Base-by-base conservation (phyloP, 1,284 basidiomycete genomes). In the Nidula niveotomentosa region DNA sequence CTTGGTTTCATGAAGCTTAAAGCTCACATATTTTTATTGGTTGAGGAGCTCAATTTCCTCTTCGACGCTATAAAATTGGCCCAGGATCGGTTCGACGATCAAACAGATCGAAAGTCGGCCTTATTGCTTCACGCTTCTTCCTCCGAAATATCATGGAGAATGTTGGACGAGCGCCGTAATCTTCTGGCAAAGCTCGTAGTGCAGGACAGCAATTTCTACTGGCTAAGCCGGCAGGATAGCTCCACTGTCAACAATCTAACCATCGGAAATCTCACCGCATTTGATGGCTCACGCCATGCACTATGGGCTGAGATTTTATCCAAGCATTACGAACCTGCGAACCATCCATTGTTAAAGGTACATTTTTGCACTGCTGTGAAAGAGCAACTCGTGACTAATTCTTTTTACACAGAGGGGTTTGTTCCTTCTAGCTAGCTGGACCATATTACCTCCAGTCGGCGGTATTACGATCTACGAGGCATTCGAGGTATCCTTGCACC, bases 381-480 rank as follows among this genome's bases (percentile, higher is more conserved):
- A 41, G 3, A 23, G 2, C 2, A 23, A 41, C 3, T 3, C 45
- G 56, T 44, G 36, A 18, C 33, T 48, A 48, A 5, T 52, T 12
- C n/a, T 53, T 17, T 15, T 13, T 13, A 59, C 60, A 51, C 56
- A 90, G 88, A 76, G 75, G 58, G 80, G 82, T 8, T 68, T 88
- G 18, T 91, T 92, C 68, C 74, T 88, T n/a, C 69, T 84, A 6
- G 87, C 88, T 6, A 80, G 86, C 55, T 94, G 93, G 92, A 85
- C 81, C 3, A 82, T 91, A 17, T 76, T 94, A n/a, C 85, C 93
- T 0, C 91, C 95, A 2, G 94, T 98, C 3, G 96, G 94, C 23
- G 96, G 96, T 8, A 98, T 99, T 61, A 84, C 89, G 7, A 94
- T 98, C 59, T 90, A 96, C 65, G 89, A 94, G 69, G 79, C 83